These are phyloP conservation scores for Waltergamsia citrina DNA, from an alignment of 2,329 filamentous ascomycete species.

Conservation along the genomic window DNA sequence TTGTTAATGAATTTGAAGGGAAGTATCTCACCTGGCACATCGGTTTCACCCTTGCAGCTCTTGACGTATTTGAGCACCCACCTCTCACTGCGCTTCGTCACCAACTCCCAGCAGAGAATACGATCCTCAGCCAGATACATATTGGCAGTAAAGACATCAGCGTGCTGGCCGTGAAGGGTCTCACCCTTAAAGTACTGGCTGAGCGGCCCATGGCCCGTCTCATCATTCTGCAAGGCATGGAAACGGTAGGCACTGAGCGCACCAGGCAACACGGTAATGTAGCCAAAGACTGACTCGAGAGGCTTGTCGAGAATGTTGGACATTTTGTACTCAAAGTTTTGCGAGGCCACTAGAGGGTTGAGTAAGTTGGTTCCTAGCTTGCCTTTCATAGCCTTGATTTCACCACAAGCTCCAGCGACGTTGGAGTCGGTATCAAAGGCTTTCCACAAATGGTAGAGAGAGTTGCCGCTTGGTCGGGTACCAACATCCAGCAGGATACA, in stretches of 20 bases:
- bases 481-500: slow-evolving; percentile 96
- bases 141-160: slow-evolving; percentile 95
- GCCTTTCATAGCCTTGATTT: slow-evolving; percentile 96
- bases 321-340: slow-evolving; percentile 99
- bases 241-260: slow-evolving; percentile 93
- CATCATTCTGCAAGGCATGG: slow-evolving; percentile 91
- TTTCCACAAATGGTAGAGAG: slow-evolving; percentile 98
- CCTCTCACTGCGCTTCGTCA: slow-evolving; percentile 86
- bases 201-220: slow-evolving; percentile 86
- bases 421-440: slow-evolving; percentile 97
- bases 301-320: slow-evolving; percentile 98
- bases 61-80: slow-evolving; percentile 99
- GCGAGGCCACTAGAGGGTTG: slow-evolving; percentile 90
- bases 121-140: slow-evolving; percentile 90
- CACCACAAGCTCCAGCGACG: slow-evolving; percentile 90
- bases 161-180: slow-evolving; percentile 89
- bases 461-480: slow-evolving; percentile 78
- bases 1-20: not conserved
- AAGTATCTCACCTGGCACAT: slow-evolving; percentile 72
- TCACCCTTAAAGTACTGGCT: slow-evolving; percentile 99
- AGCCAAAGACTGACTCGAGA: slow-evolving; percentile 92
- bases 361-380: slow-evolving; percentile 73
- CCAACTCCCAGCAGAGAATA: slow-evolving; percentile 88
- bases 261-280: slow-evolving; percentile 93
- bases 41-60: slow-evolving; percentile 91